Conservation (phyloP, 164 flowering plant species). For the Paratinospora sagittata region DNA sequence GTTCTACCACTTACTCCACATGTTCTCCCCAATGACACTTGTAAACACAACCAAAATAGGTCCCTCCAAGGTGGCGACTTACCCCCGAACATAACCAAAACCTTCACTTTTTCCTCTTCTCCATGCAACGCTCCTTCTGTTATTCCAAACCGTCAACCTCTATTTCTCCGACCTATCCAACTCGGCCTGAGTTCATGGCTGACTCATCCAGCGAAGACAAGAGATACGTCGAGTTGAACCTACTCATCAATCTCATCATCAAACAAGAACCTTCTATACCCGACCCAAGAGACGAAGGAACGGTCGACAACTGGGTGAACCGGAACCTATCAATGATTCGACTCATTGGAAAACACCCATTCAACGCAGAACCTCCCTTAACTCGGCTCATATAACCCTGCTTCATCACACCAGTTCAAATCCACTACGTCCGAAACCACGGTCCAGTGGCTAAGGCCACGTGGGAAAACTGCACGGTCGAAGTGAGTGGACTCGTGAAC, state of each 20-base stretch:
- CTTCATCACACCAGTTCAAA: conserved; percentile 81
- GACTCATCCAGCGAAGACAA: conserved; percentile 28
- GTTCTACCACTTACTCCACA: too few relatives aligned
- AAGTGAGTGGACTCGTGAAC: conserved; percentile 68
- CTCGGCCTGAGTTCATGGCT: neutral
- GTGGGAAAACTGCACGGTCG: conserved; percentile 83
- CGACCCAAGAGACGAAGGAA: conserved; percentile 60
- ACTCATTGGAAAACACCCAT: conserved; percentile 93
- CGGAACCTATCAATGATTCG: conserved; percentile 72
- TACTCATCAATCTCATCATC: too few relatives aligned
- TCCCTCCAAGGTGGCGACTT: too few relatives aligned
- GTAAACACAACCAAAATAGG: too few relatives aligned
- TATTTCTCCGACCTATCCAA: too few relatives aligned
- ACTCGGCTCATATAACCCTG: conserved; percentile 78
- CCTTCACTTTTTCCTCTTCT: too few relatives aligned
- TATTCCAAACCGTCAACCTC: too few relatives aligned
- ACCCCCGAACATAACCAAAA: too few relatives aligned
- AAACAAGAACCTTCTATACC: conserved; percentile 46
- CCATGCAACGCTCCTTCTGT: too few relatives aligned
- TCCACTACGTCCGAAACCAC: conserved; percentile 97
- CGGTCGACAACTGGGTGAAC: conserved; percentile 74
- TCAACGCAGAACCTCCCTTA: conserved; percentile 84
- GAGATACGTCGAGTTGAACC: conserved; percentile 7
- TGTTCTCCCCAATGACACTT: too few relatives aligned
- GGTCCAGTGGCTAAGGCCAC: conserved; percentile 64